phyloP scores from a whole-genome alignment of 257 asterid genomes.

The Jasminum sambac region DNA sequence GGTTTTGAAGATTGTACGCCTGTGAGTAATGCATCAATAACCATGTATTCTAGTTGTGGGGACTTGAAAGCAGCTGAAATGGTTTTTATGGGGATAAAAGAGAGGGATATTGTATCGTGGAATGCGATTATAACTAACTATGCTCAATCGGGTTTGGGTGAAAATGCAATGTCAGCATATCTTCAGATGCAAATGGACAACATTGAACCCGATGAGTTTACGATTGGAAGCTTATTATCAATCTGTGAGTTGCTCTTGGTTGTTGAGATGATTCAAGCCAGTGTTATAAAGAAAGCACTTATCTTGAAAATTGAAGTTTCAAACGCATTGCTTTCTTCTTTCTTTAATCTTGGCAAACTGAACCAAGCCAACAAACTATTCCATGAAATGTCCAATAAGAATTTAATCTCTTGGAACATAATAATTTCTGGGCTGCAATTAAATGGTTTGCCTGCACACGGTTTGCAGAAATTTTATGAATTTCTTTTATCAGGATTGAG shows the following conservation, averaged over 20 bases:
- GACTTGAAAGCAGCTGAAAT: conserved; percentile 45
- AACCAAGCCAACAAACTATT: conserved; percentile 53
- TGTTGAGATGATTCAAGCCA: conserved; percentile 66
- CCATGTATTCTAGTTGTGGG: conserved; percentile 68
- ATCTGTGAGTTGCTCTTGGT: conserved; percentile 40
- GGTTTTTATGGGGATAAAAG: conserved; percentile 44
- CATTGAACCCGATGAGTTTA: conserved; percentile 67
- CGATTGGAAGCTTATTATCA: conserved; percentile 71
- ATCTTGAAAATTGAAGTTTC: conserved; percentile 61
- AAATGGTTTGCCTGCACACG: conserved; percentile 52
- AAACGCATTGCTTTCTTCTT: conserved; percentile 73
- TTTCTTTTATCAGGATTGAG: conserved; percentile 31
- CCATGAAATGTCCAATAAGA: conserved; percentile 41
- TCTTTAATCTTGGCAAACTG: conserved; percentile 48
- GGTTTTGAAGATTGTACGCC: conserved; percentile 53
- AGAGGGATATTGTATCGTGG: conserved; percentile 73
- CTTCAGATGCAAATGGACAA: conserved; percentile 59
- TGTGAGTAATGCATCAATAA: conserved; percentile 70
- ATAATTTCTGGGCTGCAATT: conserved; percentile 64
- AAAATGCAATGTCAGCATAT: conserved; percentile 46
- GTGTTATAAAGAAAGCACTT: conserved; percentile 54
- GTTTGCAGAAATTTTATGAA: conserved; percentile 50
- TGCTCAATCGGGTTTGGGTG: conserved; percentile 42
- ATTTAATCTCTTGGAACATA: conserved; percentile 86
- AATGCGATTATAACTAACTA: conserved; percentile 71